Evolutionary conservation across 306 rosid genomes (phyloP), one percentile per base, ranked within the genome.

Genomic region (Carpinus fangiana): DNA sequence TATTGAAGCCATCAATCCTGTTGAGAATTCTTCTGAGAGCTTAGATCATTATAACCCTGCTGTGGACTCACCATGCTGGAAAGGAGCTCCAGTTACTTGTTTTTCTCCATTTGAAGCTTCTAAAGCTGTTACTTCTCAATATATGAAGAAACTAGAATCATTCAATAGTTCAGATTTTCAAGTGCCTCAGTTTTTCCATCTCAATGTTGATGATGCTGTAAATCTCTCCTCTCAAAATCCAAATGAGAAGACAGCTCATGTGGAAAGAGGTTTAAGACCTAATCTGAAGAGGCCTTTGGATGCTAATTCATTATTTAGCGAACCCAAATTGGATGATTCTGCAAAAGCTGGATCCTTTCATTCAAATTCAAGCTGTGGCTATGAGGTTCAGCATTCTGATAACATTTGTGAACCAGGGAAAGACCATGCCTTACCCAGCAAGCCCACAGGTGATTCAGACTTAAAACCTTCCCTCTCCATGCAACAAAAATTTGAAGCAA

Each of bases 11-110:
- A 21, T 83, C 82, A 83, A 60, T 85, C 73, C 86, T 73, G 70
- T 64, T 75, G 90, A 79, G 82, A 89, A 85, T 64, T 78, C 93
- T 38, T 76, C 92, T 76, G 90, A 85, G 51, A 80, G 69, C 79
- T 87, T 88, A 10, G 96, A 93, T 88, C 86, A 76, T 61, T 84
- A 80, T 84, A 91, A 89, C 82, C 88, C 88, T 73, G 86, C 90
- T 79, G 97, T 90, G 62, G 99, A 96, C 84, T 93, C 99, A 18
- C 99, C 99, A 17, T 96, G 99, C 86, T 96, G 99, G 99, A 96
- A 90, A 81, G 99, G 99, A 73, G 91, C 88, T 72, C 87, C 89
- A 41, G 77, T 76, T 54, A 41, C 78, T 73, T 83, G 60, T 56
- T 81, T 85, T 72, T 85, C 88, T 82, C 87, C 87, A 38, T 83